A percentile compares a stretch with the other conserved stretches of the same genome.
Conservation (phyloP, 1,284 basidiomycete genomes). For the Ceratobasidium sp. region DNA sequence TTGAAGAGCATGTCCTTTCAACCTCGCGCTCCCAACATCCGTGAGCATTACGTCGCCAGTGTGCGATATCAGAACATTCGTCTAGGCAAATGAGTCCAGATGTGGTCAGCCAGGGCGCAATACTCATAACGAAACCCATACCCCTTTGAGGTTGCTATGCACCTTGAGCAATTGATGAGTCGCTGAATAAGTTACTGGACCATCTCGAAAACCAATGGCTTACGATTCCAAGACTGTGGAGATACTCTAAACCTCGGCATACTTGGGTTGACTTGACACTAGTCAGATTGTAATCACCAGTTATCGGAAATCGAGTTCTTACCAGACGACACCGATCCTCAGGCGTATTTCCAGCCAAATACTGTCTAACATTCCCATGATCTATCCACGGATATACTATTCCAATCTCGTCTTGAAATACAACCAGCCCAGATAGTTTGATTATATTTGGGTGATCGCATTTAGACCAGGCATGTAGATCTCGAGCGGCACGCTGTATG, state of each 20-base stretch:
- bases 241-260: not conserved
- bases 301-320: not conserved
- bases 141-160: conserved; percentile 15
- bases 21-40: not conserved
- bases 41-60: not conserved
- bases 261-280: not conserved
- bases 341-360: not conserved
- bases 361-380: not conserved
- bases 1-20: not conserved
- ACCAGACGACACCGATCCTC: not conserved
- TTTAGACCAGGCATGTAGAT: conserved; percentile 4
- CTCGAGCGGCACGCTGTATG: not conserved
- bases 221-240: conserved; percentile 6
- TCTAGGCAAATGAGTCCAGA: not conserved
- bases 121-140: no score
- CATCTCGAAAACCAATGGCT: not conserved
- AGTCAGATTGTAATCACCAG: not conserved
- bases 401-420: not conserved
- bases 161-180: not conserved
- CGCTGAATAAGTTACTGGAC: not conserved
- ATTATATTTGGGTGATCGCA: conserved; percentile 8
- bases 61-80: not conserved
- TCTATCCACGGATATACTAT: conserved; percentile 12
- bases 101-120: no score
- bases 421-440: not conserved